Base-by-base conservation (phyloP, 371 early-diverging fungal species). In the Nosema granulosis region DNA sequence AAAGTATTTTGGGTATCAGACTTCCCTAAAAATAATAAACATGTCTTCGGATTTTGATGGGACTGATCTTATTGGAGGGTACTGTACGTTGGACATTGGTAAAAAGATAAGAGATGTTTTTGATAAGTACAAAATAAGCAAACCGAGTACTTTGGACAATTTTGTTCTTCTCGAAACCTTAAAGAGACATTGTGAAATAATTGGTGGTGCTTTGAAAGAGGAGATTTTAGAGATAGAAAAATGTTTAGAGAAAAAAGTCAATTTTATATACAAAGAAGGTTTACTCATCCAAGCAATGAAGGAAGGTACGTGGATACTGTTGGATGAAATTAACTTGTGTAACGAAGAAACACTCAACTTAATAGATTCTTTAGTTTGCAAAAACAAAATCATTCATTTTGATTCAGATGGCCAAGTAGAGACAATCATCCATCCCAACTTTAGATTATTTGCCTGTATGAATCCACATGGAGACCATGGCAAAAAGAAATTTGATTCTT, bases 261-360 rank as follows among this genome's bases (percentile, higher is more conserved):
- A 52, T 94, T 96, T 96, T 81, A 89, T 88, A 51, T 97, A 94
- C 82, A 88, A 93, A 81, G 94, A 96, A 84, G 96, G 96, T 31
- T 85, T 91, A 1, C 86, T 98, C 1, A 92, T 93, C 1, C 88
- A 90, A 82, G 96, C 97, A 0, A 89, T 96, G 2, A 88, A 88
- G 56, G 87, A 90, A 11, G 97, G 97, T 34, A 89, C 92, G 75
- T 97, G 96, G 96, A 89, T 98, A 32, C 83, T 98, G 70, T 87
- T 98, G n/a, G 97, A 97, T 86, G 99, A 98, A 87, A 91, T 97
- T 83, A 98, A 98, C 84, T 87, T 97, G 80, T 94, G 95, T 4
- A 87, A 92, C 1, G 88, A 94, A 3, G 96, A 96, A 84, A 93
- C 94, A 0, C 85, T 97, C 28, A 92, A 94, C 63, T 83, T 96